phyloP scores from a whole-genome alignment of 805 yeast genomes.

The Saturnispora hagleri region DNA sequence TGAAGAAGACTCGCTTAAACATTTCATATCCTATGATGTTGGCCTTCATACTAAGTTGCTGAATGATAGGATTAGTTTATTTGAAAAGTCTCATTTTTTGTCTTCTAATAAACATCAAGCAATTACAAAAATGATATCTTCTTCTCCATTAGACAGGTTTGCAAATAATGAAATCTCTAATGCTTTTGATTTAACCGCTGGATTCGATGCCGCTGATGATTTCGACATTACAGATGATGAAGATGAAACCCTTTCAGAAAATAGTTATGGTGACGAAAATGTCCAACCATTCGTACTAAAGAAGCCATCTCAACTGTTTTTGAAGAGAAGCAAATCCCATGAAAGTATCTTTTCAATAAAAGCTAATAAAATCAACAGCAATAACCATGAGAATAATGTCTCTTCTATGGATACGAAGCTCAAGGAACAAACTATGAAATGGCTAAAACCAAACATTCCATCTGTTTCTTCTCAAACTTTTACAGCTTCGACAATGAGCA shows the following conservation, averaged over 20 bases:
- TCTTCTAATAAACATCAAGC: conserved; percentile 1
- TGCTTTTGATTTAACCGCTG: neutral
- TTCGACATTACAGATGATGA: conserved; percentile 3
- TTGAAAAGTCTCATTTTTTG: neutral
- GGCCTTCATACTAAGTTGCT: conserved; percentile 16
- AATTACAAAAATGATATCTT: conserved; percentile 7
- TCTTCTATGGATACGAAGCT: conserved; percentile 14
- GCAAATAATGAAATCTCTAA: conserved; percentile 11
- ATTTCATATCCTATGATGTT: conserved; percentile 26
- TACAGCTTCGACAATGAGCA: neutral
- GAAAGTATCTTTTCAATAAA: conserved; percentile 22
- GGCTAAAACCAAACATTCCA: conserved; percentile 24
- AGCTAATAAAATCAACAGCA: neutral
- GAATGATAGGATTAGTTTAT: neutral
- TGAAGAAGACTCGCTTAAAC: conserved; percentile 19
- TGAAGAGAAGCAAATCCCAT: conserved; percentile 20
- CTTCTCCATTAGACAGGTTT: conserved; percentile 18
- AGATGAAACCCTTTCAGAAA: conserved; percentile 13
- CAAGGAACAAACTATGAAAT: conserved; percentile 25
- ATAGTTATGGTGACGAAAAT: conserved; percentile 20
- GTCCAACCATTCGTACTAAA: conserved; percentile 17
- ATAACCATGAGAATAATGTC: neutral
- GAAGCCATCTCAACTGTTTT: conserved; percentile 8
- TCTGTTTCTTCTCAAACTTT: conserved; percentile 12
- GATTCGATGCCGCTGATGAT: neutral